Base-by-base conservation (phyloP, 495 filamentous ascomycete genomes). In the Sphaerosporella brunnea region DNA sequence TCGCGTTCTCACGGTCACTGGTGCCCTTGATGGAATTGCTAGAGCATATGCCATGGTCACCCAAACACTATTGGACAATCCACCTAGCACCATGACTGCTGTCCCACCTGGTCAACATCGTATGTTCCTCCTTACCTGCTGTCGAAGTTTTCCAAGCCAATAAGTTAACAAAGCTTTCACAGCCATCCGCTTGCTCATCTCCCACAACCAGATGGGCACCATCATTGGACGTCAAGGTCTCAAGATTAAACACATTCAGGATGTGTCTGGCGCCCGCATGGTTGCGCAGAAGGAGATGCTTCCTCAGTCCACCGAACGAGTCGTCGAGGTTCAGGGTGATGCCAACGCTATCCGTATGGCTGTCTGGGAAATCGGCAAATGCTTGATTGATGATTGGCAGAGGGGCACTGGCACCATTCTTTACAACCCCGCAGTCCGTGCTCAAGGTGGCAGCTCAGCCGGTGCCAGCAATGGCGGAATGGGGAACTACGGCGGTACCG, bases 261-360 rank as follows among this genome's bases (percentile, higher is more conserved):
- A 97, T 66, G 78, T 79, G 9, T 96, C 92, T 2, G 85, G 87
- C 51, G 88, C 95, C 48, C 84, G 90, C 54, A 96, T 97, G 90
- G 86, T 96, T 25, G 90, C 90, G 40, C 87, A 95, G 64, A 97
- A 97, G 68, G 90, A 97, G 60, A 96, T 97, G 90, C 78, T 96
- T 25, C 90, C 90, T 21, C 90, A 96, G 63, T 97, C 90, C 10
- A 97, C 90, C n/a, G 90, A 97, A 67, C 81, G 90, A 38, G 83
- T 97, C 54, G 92, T 97, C 46, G 92, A 96, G 62, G 82, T 97
- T 42, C 82, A 88, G 62, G 90, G 90, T 56, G 84, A 78, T 4
- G 83, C 90, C 23, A 84, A 90, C 26, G 86, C 90, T 37, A 87
- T 97, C 56, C 83, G 94, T 63, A 83, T 84, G 65, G 92, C 90